Percentiles rank a stretch among this genome's conserved stretches.
Evolutionary conservation across 495 filamentous ascomycete species (phyloP).

Genomic region (Trypethelium eluteriae): DNA sequence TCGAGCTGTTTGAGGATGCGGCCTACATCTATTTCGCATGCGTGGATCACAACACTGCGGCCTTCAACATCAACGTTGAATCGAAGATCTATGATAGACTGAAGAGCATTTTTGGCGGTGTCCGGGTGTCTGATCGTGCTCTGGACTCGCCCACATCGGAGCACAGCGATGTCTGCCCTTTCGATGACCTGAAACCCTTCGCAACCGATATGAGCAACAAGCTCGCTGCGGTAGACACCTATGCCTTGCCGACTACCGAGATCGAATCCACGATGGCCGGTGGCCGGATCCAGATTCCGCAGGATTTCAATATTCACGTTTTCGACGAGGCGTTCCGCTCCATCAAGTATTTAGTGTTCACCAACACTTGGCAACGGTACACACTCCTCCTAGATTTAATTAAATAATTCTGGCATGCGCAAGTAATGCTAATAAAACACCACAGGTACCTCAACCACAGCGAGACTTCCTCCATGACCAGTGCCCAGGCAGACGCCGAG

Average conservation of each 20-base stretch:
- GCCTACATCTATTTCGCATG: slow-evolving; percentile 32
- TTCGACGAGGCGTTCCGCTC: slow-evolving; percentile 31
- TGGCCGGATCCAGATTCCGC: slow-evolving; percentile 16
- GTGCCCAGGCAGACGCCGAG: not conserved
- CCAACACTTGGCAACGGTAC: slow-evolving; percentile 32
- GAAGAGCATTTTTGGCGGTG: slow-evolving; percentile 19
- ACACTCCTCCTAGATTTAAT: not conserved
- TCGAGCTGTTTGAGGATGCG: slow-evolving; percentile 29
- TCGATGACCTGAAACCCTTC: not conserved
- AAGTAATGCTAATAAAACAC: not conserved
- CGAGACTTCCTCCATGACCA: not conserved
- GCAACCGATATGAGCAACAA: not conserved
- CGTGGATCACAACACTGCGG: slow-evolving; percentile 30
- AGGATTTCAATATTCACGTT: slow-evolving; percentile 23
- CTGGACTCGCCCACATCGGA: slow-evolving; percentile 2
- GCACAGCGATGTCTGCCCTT: slow-evolving; percentile 3
- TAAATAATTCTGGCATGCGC: not conserved
- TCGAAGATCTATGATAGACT: slow-evolving; percentile 26
- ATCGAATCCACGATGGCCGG: slow-evolving; percentile 8
- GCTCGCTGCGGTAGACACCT: not conserved
- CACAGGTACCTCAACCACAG: not conserved
- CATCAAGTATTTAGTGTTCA: slow-evolving; percentile 33
- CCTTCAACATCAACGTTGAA: slow-evolving; percentile 34
- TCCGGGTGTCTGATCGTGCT: slow-evolving; percentile 6
- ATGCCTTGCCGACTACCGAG: slow-evolving; percentile 8